Evolutionary conservation across 495 filamentous ascomycete genomes (phyloP), one percentile per base, ranked within the genome.

Genomic region (Aspergillus ostianus): DNA sequence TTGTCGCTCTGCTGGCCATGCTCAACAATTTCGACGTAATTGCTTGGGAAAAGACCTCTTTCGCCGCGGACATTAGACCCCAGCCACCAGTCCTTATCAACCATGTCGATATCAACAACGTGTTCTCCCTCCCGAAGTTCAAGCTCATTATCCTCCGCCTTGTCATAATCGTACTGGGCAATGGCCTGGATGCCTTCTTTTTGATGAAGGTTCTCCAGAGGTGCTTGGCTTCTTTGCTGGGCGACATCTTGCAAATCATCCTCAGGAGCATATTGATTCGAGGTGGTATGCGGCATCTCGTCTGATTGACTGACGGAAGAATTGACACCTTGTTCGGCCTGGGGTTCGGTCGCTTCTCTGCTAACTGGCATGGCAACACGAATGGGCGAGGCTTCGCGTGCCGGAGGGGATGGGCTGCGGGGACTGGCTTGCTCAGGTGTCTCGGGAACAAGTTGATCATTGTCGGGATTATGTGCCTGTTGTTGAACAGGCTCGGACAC

Each of bases 81-180:
- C 82, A 94, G 87, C 94, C 94, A 99, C 94, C 94, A 99, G 69
- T 98, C 93, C 50, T 83, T 76, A 62, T 98, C 95, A 2, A 98
- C 92, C 91, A 96, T 95, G 49, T 99, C 92, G 67, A 99, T 96
- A 61, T 97, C 86, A n/a, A 87, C 93, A 41, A 99, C 87, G 64
- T 87, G 85, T 57, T 96, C 91, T 18, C 92, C 92, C 73, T 99
- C 94, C n/a, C 79, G 80, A 4, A 99, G 80, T 57, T 96, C 90
- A 47, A 98, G 79, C 71, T 99, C 94, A 69, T 99, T 99, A 57
- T 96, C 91, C 73, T 99, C 94, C 3, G 90, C 92, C 54, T 93
- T 97, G 60, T 97, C 93, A 64, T 99, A 99, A 67, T 99, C 95
- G 71, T 91, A 99, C 61, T 95, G 89, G 50, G 93, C 82, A 32